Base-by-base conservation (phyloP, 495 filamentous ascomycete species). In the Talaromyces liani region DNA sequence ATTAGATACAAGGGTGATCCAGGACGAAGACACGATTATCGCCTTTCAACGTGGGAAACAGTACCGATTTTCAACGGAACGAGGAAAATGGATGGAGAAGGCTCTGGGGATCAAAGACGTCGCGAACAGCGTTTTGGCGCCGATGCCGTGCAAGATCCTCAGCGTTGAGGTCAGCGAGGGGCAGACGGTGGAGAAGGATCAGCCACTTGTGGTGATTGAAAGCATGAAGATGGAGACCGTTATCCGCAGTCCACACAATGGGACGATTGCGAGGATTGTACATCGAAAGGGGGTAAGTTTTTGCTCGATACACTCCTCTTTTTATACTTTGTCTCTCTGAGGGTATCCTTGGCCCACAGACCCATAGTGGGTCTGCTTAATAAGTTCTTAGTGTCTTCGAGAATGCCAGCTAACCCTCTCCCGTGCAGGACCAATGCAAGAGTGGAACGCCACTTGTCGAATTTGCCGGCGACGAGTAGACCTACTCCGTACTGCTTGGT, bases 151-250 rank as follows among this genome's bases (percentile, higher is more conserved):
- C 75, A 97, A 96, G 77, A 85, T 97, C 5, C 75, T 97, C 64
- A 84, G 91, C 59, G 91, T 95, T 33, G 88, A 93, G 71, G 90
- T 93, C 61, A 74, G 84, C 61, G 91, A 88, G 62, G 95, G 94
- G 0, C 87, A 93, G 65, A 75, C 70, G 58, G 93, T 98, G 45
- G 83, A 87, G 70, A 95, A 92, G 76, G 93, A 92, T 59, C 87
- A 95, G 67, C 84, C 91, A 20, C 77, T 98, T 65, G 91, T 98
- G 49, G 93, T 98, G 1, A 96, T 98, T 70, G 94, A 98, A 76
- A 97, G 93, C 63, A 98, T 98, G 94, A 98, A 98, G 83, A 98
- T 98, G 94, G 94, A 98, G 77, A 98, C 92, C 34, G 92, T 96
- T 36, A 97, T 98, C 64, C 82, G 94, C 64, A 93, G 90, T 66